Evolutionary conservation across 805 yeast genomes (phyloP).

Genomic region (Myxozyma melibiosi): DNA sequence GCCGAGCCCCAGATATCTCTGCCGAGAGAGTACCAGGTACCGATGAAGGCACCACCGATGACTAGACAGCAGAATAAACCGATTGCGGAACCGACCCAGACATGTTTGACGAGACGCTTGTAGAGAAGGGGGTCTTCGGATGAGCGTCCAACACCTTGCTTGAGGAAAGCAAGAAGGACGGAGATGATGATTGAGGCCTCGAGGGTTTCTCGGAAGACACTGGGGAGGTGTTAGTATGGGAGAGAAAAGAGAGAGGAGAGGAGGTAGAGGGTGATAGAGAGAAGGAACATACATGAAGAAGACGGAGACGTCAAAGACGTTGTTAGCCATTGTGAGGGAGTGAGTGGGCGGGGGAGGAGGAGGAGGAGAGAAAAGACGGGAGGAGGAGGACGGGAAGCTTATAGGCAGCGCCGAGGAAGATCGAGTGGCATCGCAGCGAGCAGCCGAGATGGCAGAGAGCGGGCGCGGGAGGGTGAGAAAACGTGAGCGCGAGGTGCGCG

Average conservation of each 20-base stretch:
- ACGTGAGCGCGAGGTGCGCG: background rate
- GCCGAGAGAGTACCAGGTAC: conserved; percentile 80
- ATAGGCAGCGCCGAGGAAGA: background rate
- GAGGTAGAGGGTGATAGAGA: background rate
- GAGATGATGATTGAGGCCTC: conserved; percentile 93
- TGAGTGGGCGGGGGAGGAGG: background rate
- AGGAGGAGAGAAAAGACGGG: background rate
- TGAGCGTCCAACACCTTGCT: conserved; percentile 73
- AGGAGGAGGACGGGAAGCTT: background rate
- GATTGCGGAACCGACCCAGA: conserved; percentile 75
- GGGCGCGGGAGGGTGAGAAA: background rate
- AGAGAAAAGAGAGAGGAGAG: background rate
- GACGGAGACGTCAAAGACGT: conserved; percentile 54
- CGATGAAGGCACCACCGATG: conserved; percentile 92
- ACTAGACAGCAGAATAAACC: conserved; percentile 81
- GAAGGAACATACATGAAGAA: conserved; percentile 32
- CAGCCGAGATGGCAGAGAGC: background rate
- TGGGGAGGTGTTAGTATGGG: background rate
- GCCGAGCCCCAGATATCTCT: conserved; percentile 82
- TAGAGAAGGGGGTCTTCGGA: conserved; percentile 49
- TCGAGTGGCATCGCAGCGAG: too few relatives aligned
- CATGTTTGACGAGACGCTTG: conserved; percentile 69
- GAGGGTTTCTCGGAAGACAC: conserved; percentile 84
- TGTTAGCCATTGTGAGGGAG: conserved; percentile 45
- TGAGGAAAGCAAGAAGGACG: conserved; percentile 85